Conservation (phyloP, 805 yeast species). For the Candida broadrunensis region DNA sequence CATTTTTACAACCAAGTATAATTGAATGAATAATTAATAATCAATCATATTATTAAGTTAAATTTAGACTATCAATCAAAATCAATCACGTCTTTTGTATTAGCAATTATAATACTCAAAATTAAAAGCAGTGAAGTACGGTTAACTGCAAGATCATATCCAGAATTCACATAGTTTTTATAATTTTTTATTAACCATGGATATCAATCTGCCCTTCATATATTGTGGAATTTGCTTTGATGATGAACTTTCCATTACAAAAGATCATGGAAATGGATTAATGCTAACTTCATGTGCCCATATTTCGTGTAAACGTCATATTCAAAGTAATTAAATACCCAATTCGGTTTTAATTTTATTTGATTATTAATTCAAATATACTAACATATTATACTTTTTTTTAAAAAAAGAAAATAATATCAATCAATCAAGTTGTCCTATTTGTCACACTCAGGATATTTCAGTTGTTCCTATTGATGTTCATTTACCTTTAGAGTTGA, state of each 20-base stretch:
- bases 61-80: too few relatives aligned
- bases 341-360: background rate
- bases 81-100: too few relatives aligned
- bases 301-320: constrained; percentile 4
- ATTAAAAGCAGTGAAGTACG: too few relatives aligned
- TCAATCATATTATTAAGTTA: too few relatives aligned
- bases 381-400: background rate
- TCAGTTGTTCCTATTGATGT: constrained; percentile 4
- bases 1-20: background rate
- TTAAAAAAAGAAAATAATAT: background rate
- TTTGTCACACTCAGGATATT: constrained; percentile 1
- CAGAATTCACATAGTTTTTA: too few relatives aligned
- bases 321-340: constrained; percentile 2
- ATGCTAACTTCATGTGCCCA: constrained; percentile 8
- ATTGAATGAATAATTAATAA: too few relatives aligned
- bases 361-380: background rate
- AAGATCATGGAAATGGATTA: background rate
- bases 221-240: constrained; percentile 7
- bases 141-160: too few relatives aligned
- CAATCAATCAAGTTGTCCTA: constrained; percentile 3
- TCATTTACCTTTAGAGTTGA: background rate
- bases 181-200: constrained; percentile 5
- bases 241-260: background rate
- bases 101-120: too few relatives aligned
- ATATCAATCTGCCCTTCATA: constrained; percentile 7